Evolutionary conservation across 306 rosid genomes (phyloP).

Genomic region (Vigna angularis): DNA sequence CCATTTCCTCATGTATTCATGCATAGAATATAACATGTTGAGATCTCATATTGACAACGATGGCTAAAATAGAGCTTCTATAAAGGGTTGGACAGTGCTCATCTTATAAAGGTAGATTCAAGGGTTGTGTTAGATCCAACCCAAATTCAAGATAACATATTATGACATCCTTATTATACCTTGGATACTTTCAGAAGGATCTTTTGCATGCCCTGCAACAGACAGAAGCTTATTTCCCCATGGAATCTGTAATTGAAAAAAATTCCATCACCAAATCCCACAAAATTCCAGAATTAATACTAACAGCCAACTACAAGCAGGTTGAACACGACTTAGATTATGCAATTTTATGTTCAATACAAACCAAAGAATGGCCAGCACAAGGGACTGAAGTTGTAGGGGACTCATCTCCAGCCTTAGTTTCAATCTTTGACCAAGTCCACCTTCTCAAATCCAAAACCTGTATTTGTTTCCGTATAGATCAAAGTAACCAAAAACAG

Average conservation of each 20-base stretch:
- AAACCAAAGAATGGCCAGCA: slow-evolving; percentile 96
- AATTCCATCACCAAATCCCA: slow-evolving; percentile 16
- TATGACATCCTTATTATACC: slow-evolving; percentile 51
- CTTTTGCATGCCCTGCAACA: slow-evolving; percentile 87
- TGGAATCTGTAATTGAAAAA: slow-evolving; percentile 62
- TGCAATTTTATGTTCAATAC: slow-evolving; percentile 46
- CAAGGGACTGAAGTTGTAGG: slow-evolving; percentile 65
- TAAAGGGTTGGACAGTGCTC: not conserved
- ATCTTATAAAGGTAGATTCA: not conserved
- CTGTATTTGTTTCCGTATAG: slow-evolving; percentile 53
- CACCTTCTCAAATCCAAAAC: slow-evolving; percentile 92
- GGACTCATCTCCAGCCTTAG: slow-evolving; percentile 61
- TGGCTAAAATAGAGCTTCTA: not conserved
- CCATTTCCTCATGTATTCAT: slow-evolving; percentile 20
- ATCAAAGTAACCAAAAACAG: not conserved
- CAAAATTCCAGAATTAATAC: slow-evolving; percentile 36
- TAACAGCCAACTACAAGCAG: slow-evolving; percentile 28
- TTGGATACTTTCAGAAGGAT: slow-evolving; percentile 81
- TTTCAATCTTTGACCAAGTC: slow-evolving; percentile 85
- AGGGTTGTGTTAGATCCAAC: not conserved
- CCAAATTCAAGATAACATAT: slow-evolving; percentile 13
- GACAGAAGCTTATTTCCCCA: slow-evolving; percentile 90
- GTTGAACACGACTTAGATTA: slow-evolving; percentile 21
- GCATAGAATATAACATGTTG: slow-evolving; percentile 28
- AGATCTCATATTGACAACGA: not conserved